These are phyloP conservation scores for Xylariaceae sp. DNA, from an alignment of 2,329 filamentous ascomycete species.

Conservation along the genomic window DNA sequence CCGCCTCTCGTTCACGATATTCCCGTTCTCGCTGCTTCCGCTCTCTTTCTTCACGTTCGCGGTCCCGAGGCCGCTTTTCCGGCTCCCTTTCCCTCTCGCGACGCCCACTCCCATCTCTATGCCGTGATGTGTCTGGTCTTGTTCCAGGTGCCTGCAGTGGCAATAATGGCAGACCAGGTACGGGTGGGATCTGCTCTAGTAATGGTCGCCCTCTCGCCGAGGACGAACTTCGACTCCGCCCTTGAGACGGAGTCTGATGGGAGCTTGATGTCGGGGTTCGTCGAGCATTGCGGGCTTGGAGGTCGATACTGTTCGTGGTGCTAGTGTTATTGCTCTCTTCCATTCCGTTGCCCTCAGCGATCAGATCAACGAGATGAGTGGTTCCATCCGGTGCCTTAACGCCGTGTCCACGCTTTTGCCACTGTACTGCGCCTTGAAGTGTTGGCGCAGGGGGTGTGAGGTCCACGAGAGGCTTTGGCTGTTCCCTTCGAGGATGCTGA, in stretches of 20 bases:
- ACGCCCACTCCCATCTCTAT: slow-evolving; percentile 2
- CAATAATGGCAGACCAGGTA: slow-evolving; percentile 22
- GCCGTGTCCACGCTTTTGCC: slow-evolving; percentile 29
- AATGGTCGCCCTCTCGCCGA: slow-evolving; percentile 16
- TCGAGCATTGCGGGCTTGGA: slow-evolving; percentile 24
- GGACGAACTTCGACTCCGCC: slow-evolving; percentile 27
- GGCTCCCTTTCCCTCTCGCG: slow-evolving; percentile 17
- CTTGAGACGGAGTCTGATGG: slow-evolving; percentile 14
- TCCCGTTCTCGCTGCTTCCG: slow-evolving; percentile 13
- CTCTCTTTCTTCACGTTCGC: slow-evolving; percentile 15
- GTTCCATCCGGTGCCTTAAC: slow-evolving; percentile 30
- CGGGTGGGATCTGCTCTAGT: slow-evolving; percentile 20
- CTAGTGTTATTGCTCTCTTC: slow-evolving; percentile 6
- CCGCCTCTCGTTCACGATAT: slow-evolving; percentile 19
- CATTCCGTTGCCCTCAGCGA: slow-evolving; percentile 18
- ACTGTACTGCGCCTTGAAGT: slow-evolving; percentile 29
- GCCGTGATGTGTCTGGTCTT: slow-evolving; percentile 2
- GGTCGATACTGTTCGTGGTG: slow-evolving; percentile 7
- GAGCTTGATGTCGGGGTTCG: too few species aligned
- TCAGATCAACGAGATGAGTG: slow-evolving; percentile 29
- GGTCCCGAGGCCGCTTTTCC: slow-evolving; percentile 15
- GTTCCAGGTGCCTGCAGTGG: not conserved
- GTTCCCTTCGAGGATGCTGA: too few species aligned
- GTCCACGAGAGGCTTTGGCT: slow-evolving; percentile 28
- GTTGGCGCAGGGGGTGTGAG: slow-evolving; percentile 17